These are phyloP conservation scores for Albifimbria verrucaria DNA, from an alignment of 2,329 filamentous ascomycete species.

Conservation along the genomic window DNA sequence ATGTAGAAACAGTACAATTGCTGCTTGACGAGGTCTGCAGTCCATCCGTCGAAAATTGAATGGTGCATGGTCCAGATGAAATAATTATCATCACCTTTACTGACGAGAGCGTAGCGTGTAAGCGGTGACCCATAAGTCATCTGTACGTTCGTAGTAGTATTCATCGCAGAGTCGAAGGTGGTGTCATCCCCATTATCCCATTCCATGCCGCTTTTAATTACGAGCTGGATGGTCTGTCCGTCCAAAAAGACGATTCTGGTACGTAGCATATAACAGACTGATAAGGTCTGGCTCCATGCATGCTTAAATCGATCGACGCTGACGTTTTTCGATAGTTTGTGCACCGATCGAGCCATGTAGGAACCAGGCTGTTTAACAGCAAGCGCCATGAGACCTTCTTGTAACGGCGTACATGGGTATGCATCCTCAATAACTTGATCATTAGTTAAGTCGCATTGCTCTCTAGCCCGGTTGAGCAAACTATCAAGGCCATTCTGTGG, in stretches of 20 bases:
- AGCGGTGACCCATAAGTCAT: neutral
- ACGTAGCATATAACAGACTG: neutral
- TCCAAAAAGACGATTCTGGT: neutral
- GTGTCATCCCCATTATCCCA: neutral
- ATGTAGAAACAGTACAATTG: no score
- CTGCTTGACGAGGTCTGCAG: no score
- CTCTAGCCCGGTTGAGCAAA: no score
- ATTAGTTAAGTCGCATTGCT: neutral
- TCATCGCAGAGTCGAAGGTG: no score
- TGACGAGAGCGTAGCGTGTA: neutral
- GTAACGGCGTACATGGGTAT: constrained; percentile 3
- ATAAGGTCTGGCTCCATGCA: neutral
- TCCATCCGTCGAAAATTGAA: constrained; percentile 50
- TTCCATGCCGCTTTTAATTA: neutral
- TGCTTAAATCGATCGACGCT: neutral
- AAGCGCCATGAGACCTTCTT: constrained; percentile 3
- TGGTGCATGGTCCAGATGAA: constrained; percentile 29
- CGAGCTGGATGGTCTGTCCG: neutral
- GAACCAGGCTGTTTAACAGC: neutral
- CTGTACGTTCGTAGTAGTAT: no score
- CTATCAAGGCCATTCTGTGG: no score
- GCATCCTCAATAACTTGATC: neutral
- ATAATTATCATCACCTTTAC: neutral
- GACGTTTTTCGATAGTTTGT: neutral
- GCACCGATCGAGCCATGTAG: neutral